phyloP scores from a whole-genome alignment of 768 basidiomycete species.

The Hericium coralloides region DNA sequence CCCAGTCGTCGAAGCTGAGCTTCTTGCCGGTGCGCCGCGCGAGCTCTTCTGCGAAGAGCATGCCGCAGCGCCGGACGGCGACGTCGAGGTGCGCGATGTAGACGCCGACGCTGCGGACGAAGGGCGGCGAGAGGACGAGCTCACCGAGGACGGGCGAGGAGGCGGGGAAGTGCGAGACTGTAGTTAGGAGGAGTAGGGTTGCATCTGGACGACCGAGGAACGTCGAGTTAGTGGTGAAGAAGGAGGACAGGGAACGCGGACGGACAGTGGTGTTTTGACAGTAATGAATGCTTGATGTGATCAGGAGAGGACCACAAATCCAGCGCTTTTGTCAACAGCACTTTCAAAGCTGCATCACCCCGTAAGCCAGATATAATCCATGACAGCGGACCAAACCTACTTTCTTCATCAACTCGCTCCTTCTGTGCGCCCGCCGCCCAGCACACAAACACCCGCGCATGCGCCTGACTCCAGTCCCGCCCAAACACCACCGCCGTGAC shows the following conservation, averaged over 20 bases:
- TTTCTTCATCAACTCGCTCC: slow-evolving; percentile 23
- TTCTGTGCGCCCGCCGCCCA: slow-evolving; percentile 50
- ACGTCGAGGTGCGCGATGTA: slow-evolving; percentile 77
- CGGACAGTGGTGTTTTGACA: slow-evolving; percentile 71
- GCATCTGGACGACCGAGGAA: slow-evolving; percentile 40
- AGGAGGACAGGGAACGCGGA: slow-evolving; percentile 13
- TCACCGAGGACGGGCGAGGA: slow-evolving; percentile 35
- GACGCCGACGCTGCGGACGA: slow-evolving; percentile 58
- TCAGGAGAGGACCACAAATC: slow-evolving; percentile 69
- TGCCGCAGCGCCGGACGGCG: slow-evolving; percentile 77
- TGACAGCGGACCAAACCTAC: slow-evolving; percentile 16
- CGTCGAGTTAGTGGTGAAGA: not conserved
- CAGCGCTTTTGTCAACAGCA: slow-evolving; percentile 39
- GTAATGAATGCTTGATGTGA: slow-evolving; percentile 72
- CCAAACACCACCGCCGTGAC: slow-evolving; percentile 39
- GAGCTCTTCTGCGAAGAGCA: slow-evolving; percentile 83
- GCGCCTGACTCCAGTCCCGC: slow-evolving; percentile 49
- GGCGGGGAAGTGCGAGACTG: slow-evolving; percentile 49
- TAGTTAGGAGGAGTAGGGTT: slow-evolving; percentile 61
- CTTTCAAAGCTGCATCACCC: slow-evolving; percentile 31
- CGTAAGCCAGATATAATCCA: slow-evolving; percentile 2
- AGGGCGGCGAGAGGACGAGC: slow-evolving; percentile 44
- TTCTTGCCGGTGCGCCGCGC: slow-evolving; percentile 54
- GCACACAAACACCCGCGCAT: slow-evolving; percentile 56
- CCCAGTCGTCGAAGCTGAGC: slow-evolving; percentile 80